Evolutionary conservation across 352 stramenopile species (phyloP).

Genomic region (Phytophthora cactorum): DNA sequence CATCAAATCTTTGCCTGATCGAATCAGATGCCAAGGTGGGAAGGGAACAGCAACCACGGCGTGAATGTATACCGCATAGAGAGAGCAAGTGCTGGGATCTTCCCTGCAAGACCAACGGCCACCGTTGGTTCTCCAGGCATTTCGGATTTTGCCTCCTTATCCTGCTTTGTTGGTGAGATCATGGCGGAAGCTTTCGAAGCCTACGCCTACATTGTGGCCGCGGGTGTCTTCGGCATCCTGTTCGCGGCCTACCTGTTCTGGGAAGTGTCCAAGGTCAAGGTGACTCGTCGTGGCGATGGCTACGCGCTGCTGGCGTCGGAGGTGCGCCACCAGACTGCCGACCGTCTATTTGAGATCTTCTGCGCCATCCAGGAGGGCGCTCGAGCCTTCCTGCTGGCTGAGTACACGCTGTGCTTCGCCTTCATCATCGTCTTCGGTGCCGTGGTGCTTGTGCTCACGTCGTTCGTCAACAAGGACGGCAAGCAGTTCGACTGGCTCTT

Average conservation of each 20-base stretch:
- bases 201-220: conserved; percentile 69
- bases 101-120: conserved; percentile 8
- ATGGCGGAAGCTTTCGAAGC: conserved; percentile 69
- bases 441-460: conserved; percentile 92
- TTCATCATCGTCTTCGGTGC: conserved; percentile 94
- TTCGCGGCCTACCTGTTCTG: conserved; percentile 88
- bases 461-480: conserved; percentile 88
- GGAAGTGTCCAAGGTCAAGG: conserved; percentile 90
- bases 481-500: conserved; percentile 89
- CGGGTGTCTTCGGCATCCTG: conserved; percentile 78
- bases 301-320: conserved; percentile 82
- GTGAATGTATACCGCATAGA: conserved; percentile 50
- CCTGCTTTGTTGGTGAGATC: conserved; percentile 13
- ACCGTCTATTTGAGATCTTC: conserved; percentile 93
- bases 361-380: conserved; percentile 97
- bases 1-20: conserved; percentile 29
- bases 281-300: conserved; percentile 82
- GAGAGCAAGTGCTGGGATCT: conserved; percentile 34
- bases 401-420: conserved; percentile 98
- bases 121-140: conserved; percentile 43
- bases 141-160: conserved; percentile 73
- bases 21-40: conserved; percentile 30
- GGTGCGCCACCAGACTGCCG: conserved; percentile 80
- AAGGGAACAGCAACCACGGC: conserved; percentile 24
- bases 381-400: conserved; percentile 97